Percentiles rank a stretch among this genome's conserved stretches.
Evolutionary conservation across 805 yeast genomes (phyloP).

Genomic region (Pichia phayaonensis): DNA sequence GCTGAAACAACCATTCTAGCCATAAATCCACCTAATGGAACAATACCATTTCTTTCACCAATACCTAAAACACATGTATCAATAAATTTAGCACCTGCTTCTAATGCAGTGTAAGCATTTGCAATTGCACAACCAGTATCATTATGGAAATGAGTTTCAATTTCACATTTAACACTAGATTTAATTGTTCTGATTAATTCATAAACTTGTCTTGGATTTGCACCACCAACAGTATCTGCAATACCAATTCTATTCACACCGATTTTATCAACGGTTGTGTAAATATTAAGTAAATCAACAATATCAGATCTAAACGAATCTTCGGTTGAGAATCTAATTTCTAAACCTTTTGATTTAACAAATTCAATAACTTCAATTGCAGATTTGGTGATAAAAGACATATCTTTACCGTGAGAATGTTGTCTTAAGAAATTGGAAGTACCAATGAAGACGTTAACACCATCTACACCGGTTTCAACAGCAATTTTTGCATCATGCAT

Average conservation of each 20-base stretch:
- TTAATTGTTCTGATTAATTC: constrained; percentile 51
- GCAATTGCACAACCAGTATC: constrained; percentile 62
- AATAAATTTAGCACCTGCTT: constrained; percentile 53
- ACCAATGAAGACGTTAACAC: constrained; percentile 55
- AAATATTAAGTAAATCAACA: constrained; percentile 50
- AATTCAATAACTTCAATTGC: constrained; percentile 54
- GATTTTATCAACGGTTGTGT: constrained; percentile 53
- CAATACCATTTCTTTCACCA: constrained; percentile 59
- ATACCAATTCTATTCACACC: constrained; percentile 59
- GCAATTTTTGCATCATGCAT: constrained; percentile 57
- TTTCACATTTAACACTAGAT: constrained; percentile 50
- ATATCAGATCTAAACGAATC: constrained; percentile 56
- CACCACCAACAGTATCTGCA: constrained; percentile 60
- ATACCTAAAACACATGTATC: constrained; percentile 55
- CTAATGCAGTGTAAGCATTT: constrained; percentile 55
- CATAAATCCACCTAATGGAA: constrained; percentile 55
- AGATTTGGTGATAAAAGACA: constrained; percentile 48
- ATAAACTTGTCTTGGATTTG: constrained; percentile 56
- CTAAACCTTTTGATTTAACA: constrained; percentile 53
- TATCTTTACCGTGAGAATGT: constrained; percentile 54
- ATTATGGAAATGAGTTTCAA: constrained; percentile 56
- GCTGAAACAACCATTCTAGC: constrained; percentile 59
- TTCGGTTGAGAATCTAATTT: constrained; percentile 51
- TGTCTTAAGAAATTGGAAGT: constrained; percentile 51
- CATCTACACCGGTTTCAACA: constrained; percentile 56